phyloP scores from a whole-genome alignment of 495 filamentous ascomycete genomes.

The Aspergillus steynii region DNA sequence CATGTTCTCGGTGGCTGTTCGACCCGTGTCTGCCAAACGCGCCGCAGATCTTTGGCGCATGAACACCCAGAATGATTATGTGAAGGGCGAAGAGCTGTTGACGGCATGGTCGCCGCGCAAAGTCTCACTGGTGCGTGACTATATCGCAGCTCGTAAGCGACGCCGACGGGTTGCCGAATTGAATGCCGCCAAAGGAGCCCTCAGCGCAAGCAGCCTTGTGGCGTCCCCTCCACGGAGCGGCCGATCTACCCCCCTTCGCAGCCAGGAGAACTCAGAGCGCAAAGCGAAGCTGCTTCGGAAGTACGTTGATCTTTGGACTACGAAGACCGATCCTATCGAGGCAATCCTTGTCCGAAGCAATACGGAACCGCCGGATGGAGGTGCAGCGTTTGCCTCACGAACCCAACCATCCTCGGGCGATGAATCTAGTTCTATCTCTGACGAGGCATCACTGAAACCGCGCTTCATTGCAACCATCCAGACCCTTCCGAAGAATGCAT shows the following conservation, averaged over 20 bases:
- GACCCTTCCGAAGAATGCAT: constrained; percentile 69
- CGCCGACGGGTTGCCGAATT: constrained; percentile 73
- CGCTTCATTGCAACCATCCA: constrained; percentile 68
- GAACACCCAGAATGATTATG: constrained; percentile 90
- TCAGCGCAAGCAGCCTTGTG: constrained; percentile 48
- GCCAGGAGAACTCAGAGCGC: constrained; percentile 52
- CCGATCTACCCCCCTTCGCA: constrained; percentile 40
- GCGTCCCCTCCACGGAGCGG: constrained; percentile 39
- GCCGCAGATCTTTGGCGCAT: constrained; percentile 95
- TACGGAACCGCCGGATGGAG: constrained; percentile 70
- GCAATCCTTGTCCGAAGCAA: constrained; percentile 74
- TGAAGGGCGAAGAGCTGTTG: constrained; percentile 90
- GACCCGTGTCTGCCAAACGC: constrained; percentile 83
- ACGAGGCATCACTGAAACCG: constrained; percentile 44
- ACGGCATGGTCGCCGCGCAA: constrained; percentile 84
- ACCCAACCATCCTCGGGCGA: constrained; percentile 26
- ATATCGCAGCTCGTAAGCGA: constrained; percentile 67
- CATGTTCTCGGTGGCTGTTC: constrained; percentile 82
- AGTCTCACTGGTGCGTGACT: constrained; percentile 83
- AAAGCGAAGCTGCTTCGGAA: constrained; percentile 64
- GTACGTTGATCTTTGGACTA: constrained; percentile 76
- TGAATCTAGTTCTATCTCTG: constrained; percentile 24
- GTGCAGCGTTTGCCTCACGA: constrained; percentile 48
- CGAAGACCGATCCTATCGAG: constrained; percentile 70
- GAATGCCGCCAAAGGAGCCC: constrained; percentile 70